Conservation (phyloP, 345 rosid species). For the Streptanthus diversifolius region DNA sequence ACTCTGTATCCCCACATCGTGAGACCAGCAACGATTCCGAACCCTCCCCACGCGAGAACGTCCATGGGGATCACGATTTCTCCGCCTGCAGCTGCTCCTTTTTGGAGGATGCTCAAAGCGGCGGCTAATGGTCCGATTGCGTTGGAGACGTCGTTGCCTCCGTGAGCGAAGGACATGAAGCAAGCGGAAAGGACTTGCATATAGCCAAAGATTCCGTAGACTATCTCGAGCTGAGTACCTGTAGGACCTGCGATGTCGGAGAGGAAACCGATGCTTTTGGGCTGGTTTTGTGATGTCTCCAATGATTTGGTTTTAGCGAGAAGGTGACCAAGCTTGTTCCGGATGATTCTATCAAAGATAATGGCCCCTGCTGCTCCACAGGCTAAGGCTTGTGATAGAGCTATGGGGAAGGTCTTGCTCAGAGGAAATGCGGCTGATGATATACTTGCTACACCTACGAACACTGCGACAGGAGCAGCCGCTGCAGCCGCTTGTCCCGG, state of each 20-base stretch:
- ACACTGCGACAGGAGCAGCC: slow-evolving; percentile 78
- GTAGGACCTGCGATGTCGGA: slow-evolving; percentile 90
- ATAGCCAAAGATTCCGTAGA: slow-evolving; percentile 86
- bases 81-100: slow-evolving; percentile 47
- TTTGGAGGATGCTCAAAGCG: slow-evolving; percentile 81
- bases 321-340: slow-evolving; percentile 83
- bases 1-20: slow-evolving; percentile 91
- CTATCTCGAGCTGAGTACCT: slow-evolving; percentile 84
- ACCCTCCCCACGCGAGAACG: slow-evolving; percentile 98
- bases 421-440: slow-evolving; percentile 89
- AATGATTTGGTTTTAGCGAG: slow-evolving; percentile 48
- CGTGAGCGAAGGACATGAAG: slow-evolving; percentile 98
- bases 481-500: slow-evolving; percentile 93
- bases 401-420: slow-evolving; percentile 56
- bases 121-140: slow-evolving; percentile 95
- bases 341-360: slow-evolving; percentile 57
- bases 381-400: slow-evolving; percentile 68
- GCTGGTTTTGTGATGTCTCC: slow-evolving; percentile 37
- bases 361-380: slow-evolving; percentile 83
- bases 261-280: slow-evolving; percentile 64
- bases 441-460: slow-evolving; percentile 71
- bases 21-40: slow-evolving; percentile 86
- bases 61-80: slow-evolving; percentile 74
- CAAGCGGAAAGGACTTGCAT: slow-evolving; percentile 97
- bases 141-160: slow-evolving; percentile 92